Evolutionary conservation across 768 basidiomycete genomes (phyloP).

Genomic region (Exsudoporus frostii): DNA sequence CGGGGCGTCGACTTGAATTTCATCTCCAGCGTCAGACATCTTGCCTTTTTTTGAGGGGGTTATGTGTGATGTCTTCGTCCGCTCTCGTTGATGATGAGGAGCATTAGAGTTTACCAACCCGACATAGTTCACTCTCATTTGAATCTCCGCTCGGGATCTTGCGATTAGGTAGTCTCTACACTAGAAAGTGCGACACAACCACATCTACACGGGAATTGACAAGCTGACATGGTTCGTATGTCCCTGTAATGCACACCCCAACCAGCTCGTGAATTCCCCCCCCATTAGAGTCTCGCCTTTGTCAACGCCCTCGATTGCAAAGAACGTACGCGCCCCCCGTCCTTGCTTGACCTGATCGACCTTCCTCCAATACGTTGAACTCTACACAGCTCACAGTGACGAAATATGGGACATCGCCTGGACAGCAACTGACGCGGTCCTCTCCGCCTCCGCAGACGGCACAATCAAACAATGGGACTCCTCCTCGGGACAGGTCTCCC

Average conservation of each 20-base stretch:
- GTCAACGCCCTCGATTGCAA: conserved; percentile 69
- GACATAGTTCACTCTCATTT: conserved; percentile 36
- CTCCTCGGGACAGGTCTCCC: conserved; percentile 57
- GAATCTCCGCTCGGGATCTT: conserved; percentile 50
- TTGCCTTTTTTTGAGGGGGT: conserved; percentile 30
- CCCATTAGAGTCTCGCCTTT: conserved; percentile 62
- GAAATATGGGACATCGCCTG: conserved; percentile 77
- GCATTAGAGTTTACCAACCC: conserved; percentile 48
- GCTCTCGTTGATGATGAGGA: conserved; percentile 86
- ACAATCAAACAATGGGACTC: conserved; percentile 72
- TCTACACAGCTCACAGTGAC: conserved; percentile 64
- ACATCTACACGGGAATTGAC: neutral
- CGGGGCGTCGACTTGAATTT: conserved; percentile 67
- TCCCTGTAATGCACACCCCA: conserved; percentile 2
- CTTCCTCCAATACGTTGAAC: conserved; percentile 1
- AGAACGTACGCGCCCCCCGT: conserved; percentile 55
- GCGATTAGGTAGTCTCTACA: conserved; percentile 29
- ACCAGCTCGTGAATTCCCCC: conserved; percentile 21
- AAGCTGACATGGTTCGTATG: conserved; percentile 28
- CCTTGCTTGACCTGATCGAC: conserved; percentile 3
- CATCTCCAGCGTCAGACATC: conserved; percentile 99
- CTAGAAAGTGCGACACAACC: neutral
- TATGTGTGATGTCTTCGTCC: conserved; percentile 78
- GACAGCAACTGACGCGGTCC: conserved; percentile 59
- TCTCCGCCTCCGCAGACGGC: conserved; percentile 79